Conservation (phyloP, 768 basidiomycete species). For the Leccinellum albellum region DNA sequence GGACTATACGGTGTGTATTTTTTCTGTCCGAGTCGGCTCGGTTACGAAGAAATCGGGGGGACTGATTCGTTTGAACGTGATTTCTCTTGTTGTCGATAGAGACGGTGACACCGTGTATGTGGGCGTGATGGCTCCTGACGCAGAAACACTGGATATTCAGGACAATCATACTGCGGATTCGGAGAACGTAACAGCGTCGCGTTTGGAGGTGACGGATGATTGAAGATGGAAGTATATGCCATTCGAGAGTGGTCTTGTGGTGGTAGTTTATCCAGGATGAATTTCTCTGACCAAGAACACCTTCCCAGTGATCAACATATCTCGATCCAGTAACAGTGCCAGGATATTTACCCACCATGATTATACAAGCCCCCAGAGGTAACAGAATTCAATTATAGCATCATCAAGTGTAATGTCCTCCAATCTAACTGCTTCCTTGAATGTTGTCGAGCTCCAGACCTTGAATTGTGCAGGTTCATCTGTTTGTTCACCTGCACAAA, state of each 20-base stretch:
- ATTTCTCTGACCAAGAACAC: no score
- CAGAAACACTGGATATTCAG: not conserved
- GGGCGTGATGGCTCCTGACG: not conserved
- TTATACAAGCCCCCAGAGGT: no score
- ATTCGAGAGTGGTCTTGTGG: not conserved
- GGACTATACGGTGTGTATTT: constrained; percentile 64
- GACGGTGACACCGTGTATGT: not conserved
- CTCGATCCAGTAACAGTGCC: no score
- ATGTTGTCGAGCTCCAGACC: no score
- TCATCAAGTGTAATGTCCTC: no score
- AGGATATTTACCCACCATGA: no score
- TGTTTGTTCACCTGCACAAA: no score
- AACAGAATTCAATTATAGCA: no score
- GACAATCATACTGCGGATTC: not conserved
- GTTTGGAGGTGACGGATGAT: not conserved
- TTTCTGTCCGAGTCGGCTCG: not conserved
- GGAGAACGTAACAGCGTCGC: not conserved
- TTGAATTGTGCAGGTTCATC: no score
- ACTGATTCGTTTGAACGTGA: not conserved
- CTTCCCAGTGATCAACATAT: no score
- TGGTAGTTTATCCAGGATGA: no score
- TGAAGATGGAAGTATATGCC: not conserved
- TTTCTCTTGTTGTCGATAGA: not conserved
- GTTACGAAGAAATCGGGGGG: not conserved
- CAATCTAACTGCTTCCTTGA: no score